Evolutionary conservation across 2,329 filamentous ascomycete genomes (phyloP), one percentile per base, ranked within the genome.

Genomic region (Colletotrichum sp.): DNA sequence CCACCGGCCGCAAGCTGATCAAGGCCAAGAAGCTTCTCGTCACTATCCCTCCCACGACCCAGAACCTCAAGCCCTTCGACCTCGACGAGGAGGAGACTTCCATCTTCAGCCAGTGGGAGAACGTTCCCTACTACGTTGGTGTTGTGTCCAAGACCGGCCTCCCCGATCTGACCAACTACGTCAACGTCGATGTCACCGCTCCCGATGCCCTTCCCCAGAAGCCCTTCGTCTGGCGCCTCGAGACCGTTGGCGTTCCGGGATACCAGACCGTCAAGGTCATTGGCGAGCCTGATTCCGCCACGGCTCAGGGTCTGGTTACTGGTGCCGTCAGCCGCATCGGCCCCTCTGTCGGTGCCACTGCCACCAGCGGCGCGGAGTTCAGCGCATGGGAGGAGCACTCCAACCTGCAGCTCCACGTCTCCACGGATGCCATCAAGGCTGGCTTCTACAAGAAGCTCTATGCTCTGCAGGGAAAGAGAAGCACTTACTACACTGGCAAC

Each of bases 21-120:
- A 77, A 78, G 48, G 84, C 84, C 21, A 81, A 80, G 72, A 83
- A 82, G 77, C 76, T 83, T 0, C 77, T 83, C 1, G 72, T 83
- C 24, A 81, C 82, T 1, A 78, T 80, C 3, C 79, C 82, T 0
- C 82, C 81, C 8, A 81, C 80, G 0, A 70, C 77, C 0, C 64
- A 77, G 1, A 83, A 82, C 55, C 65, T 81, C 1, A 74, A 69
- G 3, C 55, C 77, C 1, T 83, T 81, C 77, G 80, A 83, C 36
- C 79, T 83, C 1, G 74, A 79, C 26, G n/a, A 74, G 0, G 68
- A 71, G 0, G 82, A 83, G 68, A 77, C 63, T 21, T 68, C 61
- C 0, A 59, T 83, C 26, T 82, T 83, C 48, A 28, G 61, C 64
- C 65, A 75, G 55, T 76, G 74, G 74, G 18, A 74, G n/a, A 12